Percentiles rank a stretch among this genome's conserved stretches.
phyloP scores from a whole-genome alignment of 768 basidiomycete genomes.

The Lepiota brunneoincarnata region DNA sequence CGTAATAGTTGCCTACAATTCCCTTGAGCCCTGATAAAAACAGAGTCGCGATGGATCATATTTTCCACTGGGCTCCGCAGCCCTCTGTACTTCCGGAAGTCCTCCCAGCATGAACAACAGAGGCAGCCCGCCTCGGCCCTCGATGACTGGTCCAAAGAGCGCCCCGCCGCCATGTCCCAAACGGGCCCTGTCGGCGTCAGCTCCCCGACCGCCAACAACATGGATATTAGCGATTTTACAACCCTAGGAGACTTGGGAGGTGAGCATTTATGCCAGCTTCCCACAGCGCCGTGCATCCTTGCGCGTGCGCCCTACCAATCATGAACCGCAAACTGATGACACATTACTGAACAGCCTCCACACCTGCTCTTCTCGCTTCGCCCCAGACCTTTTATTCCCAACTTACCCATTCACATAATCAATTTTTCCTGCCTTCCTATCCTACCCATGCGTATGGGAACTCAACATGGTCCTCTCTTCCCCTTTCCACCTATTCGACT shows the following conservation, averaged over 20 bases:
- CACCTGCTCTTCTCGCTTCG: slow-evolving; percentile 40
- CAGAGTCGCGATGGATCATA: slow-evolving; percentile 36
- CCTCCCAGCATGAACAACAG: slow-evolving; percentile 28
- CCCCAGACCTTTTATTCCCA: slow-evolving; percentile 39
- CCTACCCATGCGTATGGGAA: slow-evolving; percentile 55
- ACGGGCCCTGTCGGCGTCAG: slow-evolving; percentile 18
- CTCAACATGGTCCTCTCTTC: slow-evolving; percentile 38
- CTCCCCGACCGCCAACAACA: slow-evolving; percentile 21
- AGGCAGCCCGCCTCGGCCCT: slow-evolving; percentile 23
- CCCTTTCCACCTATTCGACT: slow-evolving; percentile 74
- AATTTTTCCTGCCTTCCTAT: slow-evolving; percentile 45
- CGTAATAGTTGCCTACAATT: slow-evolving; percentile 26
- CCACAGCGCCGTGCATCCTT: not conserved
- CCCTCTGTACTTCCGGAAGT: slow-evolving; percentile 32
- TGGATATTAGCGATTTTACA: slow-evolving; percentile 43
- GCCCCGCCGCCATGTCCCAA: slow-evolving; percentile 23
- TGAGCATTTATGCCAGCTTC: slow-evolving; percentile 22
- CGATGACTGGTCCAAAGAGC: slow-evolving; percentile 48
- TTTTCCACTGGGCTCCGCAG: slow-evolving; percentile 45
- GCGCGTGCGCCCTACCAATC: slow-evolving; percentile 4
- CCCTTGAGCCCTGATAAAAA: slow-evolving; percentile 30
- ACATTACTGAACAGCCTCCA: slow-evolving; percentile 21
- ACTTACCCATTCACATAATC: slow-evolving; percentile 19
- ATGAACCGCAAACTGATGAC: slow-evolving; percentile 4
- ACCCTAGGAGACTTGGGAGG: slow-evolving; percentile 39